Conservation (phyloP, 176 grass and related monocot species). For the Thinopyrum elongatum region DNA sequence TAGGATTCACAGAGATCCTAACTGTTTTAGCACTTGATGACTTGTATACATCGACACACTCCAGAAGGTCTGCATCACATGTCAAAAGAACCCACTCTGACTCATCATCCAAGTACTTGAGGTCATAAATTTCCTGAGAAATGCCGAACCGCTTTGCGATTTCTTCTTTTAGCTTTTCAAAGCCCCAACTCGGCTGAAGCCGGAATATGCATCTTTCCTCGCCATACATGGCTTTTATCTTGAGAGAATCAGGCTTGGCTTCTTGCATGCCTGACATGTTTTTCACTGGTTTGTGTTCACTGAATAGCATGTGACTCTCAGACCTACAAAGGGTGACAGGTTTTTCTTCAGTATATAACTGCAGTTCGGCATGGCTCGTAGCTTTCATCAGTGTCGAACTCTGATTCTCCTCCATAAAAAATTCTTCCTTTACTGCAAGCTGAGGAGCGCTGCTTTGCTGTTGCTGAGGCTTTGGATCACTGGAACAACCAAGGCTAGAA, state of each 20-base stretch:
- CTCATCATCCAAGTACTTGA: slow-evolving; percentile 97
- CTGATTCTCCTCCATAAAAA: slow-evolving; percentile 58
- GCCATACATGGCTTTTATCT: slow-evolving; percentile 84
- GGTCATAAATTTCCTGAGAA: slow-evolving; percentile 25
- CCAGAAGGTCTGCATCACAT: slow-evolving; percentile 85
- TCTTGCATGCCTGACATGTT: slow-evolving; percentile 33
- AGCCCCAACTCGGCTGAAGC: slow-evolving; percentile 69
- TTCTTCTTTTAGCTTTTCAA: slow-evolving; percentile 80
- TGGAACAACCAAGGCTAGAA: slow-evolving; percentile 69
- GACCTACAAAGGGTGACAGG: slow-evolving; percentile 28
- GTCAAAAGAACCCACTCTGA: slow-evolving; percentile 96
- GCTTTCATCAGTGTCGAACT: slow-evolving; percentile 31
- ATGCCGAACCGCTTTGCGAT: slow-evolving; percentile 65
- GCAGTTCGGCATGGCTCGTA: slow-evolving; percentile 14
- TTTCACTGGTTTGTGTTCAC: slow-evolving; percentile 36
- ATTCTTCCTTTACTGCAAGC: slow-evolving; percentile 54
- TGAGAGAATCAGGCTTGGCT: slow-evolving; percentile 54
- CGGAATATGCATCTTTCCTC: slow-evolving; percentile 95
- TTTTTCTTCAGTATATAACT: slow-evolving; percentile 43
- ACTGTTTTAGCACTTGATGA: slow-evolving; percentile 64
- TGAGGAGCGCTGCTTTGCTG: slow-evolving; percentile 33
- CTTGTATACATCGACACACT: slow-evolving; percentile 86
- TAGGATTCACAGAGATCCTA: slow-evolving; percentile 62
- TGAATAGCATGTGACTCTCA: slow-evolving; percentile 35
- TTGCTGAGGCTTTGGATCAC: slow-evolving; percentile 42